phyloP scores from a whole-genome alignment of 345 rosid species.

The Ceriops zippeliana region DNA sequence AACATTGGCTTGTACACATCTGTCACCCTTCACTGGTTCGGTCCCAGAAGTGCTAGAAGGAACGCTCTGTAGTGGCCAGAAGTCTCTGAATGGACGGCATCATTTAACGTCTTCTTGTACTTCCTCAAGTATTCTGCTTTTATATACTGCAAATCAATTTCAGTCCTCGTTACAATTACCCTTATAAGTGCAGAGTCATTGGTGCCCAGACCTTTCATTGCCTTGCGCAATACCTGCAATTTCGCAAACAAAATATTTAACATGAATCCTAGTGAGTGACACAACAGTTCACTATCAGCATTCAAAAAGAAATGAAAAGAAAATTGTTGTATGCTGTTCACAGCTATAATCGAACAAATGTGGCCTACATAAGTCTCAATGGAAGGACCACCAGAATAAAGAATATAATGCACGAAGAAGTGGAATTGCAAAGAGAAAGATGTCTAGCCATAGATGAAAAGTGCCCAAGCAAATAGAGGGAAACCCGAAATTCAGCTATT shows the following conservation, averaged over 20 bases:
- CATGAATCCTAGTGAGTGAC: neutral
- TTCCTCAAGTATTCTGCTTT: constrained; percentile 57
- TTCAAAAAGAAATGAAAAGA: too few species aligned
- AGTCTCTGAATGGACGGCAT: constrained; percentile 61
- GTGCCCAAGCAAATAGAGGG: too few species aligned
- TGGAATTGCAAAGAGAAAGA: too few species aligned
- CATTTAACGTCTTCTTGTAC: constrained; percentile 52
- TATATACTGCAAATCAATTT: constrained; percentile 69
- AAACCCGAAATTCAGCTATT: too few species aligned
- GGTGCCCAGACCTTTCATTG: constrained; percentile 72
- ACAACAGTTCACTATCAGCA: neutral
- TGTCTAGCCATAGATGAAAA: too few species aligned
- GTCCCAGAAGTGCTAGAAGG: constrained; percentile 61
- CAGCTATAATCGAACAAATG: too few species aligned
- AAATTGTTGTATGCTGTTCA: too few species aligned
- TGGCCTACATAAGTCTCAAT: too few species aligned
- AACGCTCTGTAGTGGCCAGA: constrained; percentile 61
- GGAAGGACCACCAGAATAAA: too few species aligned
- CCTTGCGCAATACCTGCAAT: constrained; percentile 45
- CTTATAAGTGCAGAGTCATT: constrained; percentile 49
- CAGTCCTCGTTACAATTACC: constrained; percentile 61
- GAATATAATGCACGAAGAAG: too few species aligned
- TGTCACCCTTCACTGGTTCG: constrained; percentile 28
- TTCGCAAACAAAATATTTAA: neutral
- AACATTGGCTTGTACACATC: neutral